Base-by-base conservation (phyloP, 129 eudicot species). In the Arctium lappa region DNA sequence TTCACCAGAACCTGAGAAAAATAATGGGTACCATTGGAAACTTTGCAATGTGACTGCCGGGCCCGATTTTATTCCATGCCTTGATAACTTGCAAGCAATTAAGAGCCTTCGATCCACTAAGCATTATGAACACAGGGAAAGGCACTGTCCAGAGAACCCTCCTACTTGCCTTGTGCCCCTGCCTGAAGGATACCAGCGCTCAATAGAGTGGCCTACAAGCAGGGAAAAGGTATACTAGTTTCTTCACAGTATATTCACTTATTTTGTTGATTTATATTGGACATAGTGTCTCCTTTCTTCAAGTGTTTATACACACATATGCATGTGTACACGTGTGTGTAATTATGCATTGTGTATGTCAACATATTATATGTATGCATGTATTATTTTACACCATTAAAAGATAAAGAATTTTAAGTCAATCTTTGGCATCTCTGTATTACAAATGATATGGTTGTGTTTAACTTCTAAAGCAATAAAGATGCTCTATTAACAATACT, bases 111-210 rank as follows among this genome's bases (percentile, higher is more conserved):
- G 82, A 68, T 72, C 88, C 33, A 94, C 98, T 30, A 94, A 94
- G 79, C 98, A 94, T 78, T 94, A 94, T 78, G 97, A 94, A 82
- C 98, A 94, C 80, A 86, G 98, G 77, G 98, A 94, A 83, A 92
- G 98, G 88, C 98, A 94, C 69, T 94, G 98, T 74, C 98, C 98
- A 0, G 91, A 89, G 2, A 88, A 87, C 53, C 91, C 98, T 5
- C 98, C 98, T 46, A 92, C 95, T 13, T 94, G 98, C 83, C 97
- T 94, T 81, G 98, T 94, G 85, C 93, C 94, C 53, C 84, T 94
- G 38, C 98, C 98, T 34, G 91, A 94, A 80, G 98, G 98, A 77
- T 94, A 94, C 79, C 88, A 86, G 63, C 95, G 88, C 34, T 80
- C 98, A 2, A 85, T 94, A 1, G 88, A 86, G 80, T 94, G 98